phyloP scores from a whole-genome alignment of 176 grass and related monocot genomes.

The Lolium rigidum region DNA sequence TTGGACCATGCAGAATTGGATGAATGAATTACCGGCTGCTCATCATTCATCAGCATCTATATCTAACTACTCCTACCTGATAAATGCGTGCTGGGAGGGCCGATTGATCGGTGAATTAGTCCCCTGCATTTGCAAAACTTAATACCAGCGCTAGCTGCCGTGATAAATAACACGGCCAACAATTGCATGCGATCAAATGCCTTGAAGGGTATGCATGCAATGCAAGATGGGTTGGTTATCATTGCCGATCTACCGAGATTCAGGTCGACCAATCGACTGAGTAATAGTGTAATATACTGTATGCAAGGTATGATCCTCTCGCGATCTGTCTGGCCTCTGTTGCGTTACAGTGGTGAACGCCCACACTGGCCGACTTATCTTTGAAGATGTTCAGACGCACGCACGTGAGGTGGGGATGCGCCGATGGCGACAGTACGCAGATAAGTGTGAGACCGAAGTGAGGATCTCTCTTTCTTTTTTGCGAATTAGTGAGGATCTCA shows the following conservation, averaged over 20 bases:
- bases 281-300: neutral
- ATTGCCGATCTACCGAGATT: neutral
- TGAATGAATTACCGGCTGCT: neutral
- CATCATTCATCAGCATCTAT: too few species aligned
- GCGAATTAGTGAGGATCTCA: neutral
- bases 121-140: neutral
- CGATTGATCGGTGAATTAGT: neutral
- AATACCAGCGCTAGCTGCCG: neutral
- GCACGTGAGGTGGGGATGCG: neutral
- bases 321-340: too few species aligned
- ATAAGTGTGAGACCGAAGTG: neutral
- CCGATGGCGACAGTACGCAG: neutral
- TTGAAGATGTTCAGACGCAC: neutral
- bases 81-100: neutral
- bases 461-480: neutral
- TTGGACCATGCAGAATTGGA: neutral
- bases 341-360: neutral
- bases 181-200: constrained; percentile 8
- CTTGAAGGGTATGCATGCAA: neutral
- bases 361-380: neutral
- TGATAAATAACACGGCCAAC: neutral
- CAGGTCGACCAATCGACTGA: neutral
- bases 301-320: too few species aligned
- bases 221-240: neutral
- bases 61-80: neutral